Conservation (phyloP, 257 asterid species). For the Nicotiana obtusifolia region DNA sequence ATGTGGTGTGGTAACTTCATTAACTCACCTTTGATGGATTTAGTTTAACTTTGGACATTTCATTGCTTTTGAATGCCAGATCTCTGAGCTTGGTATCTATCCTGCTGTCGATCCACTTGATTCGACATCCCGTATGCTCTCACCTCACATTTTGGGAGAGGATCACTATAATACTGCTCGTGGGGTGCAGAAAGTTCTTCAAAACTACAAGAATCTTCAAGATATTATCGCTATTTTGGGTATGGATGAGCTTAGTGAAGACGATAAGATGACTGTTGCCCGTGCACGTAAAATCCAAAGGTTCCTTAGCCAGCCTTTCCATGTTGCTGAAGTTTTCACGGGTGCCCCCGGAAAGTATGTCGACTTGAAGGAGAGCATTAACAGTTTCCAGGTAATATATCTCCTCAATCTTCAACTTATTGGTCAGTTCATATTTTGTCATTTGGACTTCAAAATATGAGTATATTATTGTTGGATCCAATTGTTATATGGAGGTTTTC, state of each 20-base stretch:
- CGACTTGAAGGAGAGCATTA: constrained; percentile 86
- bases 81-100: constrained; percentile 97
- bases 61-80: constrained; percentile 31
- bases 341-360: constrained; percentile 98
- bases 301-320: constrained; percentile 98
- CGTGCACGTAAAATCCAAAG: constrained; percentile 93
- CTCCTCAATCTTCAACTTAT: background rate
- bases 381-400: constrained; percentile 79
- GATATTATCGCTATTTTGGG: constrained; percentile 98
- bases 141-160: constrained; percentile 95
- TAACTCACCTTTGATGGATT: background rate
- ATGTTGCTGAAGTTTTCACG: constrained; percentile 97
- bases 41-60: background rate
- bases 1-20: background rate
- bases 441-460: background rate
- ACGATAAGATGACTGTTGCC: constrained; percentile 92
- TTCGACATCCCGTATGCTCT: constrained; percentile 97
- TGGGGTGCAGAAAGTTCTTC: constrained; percentile 96
- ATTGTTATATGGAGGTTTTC: background rate
- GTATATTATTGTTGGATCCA: background rate
- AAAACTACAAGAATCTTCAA: constrained; percentile 95
- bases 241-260: constrained; percentile 99
- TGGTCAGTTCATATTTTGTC: background rate
- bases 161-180: constrained; percentile 96
- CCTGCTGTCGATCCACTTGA: constrained; percentile 98